Evolutionary conservation across 192 early-diverging fungal genomes (phyloP).

Genomic region (Lobulomyces angularis): DNA sequence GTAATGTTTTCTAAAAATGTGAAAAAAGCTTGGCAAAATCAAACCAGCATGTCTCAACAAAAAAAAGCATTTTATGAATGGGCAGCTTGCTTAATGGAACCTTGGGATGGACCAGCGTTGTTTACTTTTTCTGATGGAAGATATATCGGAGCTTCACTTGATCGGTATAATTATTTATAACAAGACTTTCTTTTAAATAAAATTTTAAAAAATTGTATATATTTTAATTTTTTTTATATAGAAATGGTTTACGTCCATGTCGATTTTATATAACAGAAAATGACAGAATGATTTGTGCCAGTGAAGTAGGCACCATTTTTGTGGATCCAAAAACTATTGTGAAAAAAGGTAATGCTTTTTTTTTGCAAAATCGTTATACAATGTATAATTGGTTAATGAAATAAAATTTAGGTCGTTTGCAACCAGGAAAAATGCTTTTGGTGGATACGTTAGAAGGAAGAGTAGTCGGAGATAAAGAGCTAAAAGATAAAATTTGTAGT

Average conservation of each 20-base stretch:
- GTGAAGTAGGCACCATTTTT: conserved; percentile 84
- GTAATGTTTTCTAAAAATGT: too few relatives aligned
- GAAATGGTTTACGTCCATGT: conserved; percentile 96
- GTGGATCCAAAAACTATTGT: conserved; percentile 68
- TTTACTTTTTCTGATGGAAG: conserved; percentile 97
- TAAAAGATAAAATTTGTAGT: conserved; percentile 63
- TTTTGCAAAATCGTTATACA: too few relatives aligned
- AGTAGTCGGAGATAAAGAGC: conserved; percentile 80
- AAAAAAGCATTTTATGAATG: conserved; percentile 94
- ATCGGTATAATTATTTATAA: too few relatives aligned
- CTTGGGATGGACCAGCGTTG: conserved; percentile 95
- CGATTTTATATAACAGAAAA: conserved; percentile 87
- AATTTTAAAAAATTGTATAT: too few relatives aligned
- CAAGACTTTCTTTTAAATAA: too few relatives aligned
- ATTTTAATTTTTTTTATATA: too few relatives aligned
- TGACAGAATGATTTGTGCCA: conserved; percentile 95
- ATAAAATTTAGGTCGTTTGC: too few relatives aligned
- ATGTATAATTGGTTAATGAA: too few relatives aligned
- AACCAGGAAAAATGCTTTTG: conserved; percentile 93
- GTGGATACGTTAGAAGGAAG: conserved; percentile 85
- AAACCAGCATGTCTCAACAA: conserved; percentile 66
- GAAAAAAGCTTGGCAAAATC: conserved; percentile 95
- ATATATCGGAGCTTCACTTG: conserved; percentile 93
- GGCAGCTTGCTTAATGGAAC: conserved; percentile 95
- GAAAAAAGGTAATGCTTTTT: too few relatives aligned